Percentiles rank a stretch among this genome's conserved stretches.
These are phyloP conservation scores for Aspergillus pseudotamarii DNA, from an alignment of 2,329 filamentous ascomycete genomes.

Conservation along the genomic window DNA sequence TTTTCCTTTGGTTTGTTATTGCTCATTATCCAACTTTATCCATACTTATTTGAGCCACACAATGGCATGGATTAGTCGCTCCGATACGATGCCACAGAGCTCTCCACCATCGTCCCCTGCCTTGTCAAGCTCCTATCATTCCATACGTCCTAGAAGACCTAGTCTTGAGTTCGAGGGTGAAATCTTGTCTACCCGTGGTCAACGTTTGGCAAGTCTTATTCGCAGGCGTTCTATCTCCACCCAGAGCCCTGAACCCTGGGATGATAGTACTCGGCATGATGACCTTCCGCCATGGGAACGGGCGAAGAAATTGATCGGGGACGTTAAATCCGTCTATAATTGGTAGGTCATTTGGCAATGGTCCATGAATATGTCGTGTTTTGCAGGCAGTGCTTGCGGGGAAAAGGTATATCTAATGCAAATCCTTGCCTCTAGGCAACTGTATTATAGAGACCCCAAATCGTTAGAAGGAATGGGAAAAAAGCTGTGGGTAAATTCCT, in stretches of 20 bases:
- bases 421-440: conserved; percentile 52
- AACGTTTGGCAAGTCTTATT: conserved; percentile 37
- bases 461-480: conserved; percentile 72
- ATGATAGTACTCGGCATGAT: conserved; percentile 15
- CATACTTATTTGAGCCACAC: not conserved
- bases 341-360: conserved; percentile 55
- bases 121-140: conserved; percentile 11
- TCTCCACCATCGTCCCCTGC: conserved; percentile 13
- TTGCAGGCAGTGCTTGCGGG: not conserved
- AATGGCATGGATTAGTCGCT: conserved; percentile 15
- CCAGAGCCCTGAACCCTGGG: conserved; percentile 19
- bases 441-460: conserved; percentile 80
- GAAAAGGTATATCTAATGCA: not conserved
- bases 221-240: conserved; percentile 29
- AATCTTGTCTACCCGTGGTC: conserved; percentile 43
- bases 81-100: conserved; percentile 11
- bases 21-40: not conserved
- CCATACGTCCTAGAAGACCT: conserved; percentile 28
- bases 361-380: too few species aligned
- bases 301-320: conserved; percentile 68
- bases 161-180: conserved; percentile 39
- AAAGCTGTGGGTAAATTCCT: conserved; percentile 57
- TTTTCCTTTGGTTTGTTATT: not conserved
- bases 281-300: conserved; percentile 17
- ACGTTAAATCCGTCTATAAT: conserved; percentile 79